Evolutionary conservation across 2,329 filamentous ascomycete genomes (phyloP).

Genomic region (Sarocladium strictum): DNA sequence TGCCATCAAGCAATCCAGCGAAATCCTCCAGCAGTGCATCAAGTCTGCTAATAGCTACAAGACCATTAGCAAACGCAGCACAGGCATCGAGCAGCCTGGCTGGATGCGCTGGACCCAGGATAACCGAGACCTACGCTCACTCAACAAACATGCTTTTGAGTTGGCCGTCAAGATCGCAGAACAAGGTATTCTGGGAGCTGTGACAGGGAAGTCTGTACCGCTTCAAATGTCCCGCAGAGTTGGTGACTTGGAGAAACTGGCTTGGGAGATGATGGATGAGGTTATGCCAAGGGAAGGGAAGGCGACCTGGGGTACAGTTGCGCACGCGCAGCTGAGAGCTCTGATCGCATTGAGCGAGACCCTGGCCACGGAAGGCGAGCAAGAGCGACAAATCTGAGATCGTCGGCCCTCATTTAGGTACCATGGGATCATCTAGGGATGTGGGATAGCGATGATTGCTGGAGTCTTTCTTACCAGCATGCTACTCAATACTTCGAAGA

Average conservation of each 20-base stretch:
- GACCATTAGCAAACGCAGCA: constrained; percentile 9
- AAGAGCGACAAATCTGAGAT: too few relatives aligned
- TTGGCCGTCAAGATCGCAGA: constrained; percentile 6
- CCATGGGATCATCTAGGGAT: too few relatives aligned
- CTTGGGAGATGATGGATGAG: constrained; percentile 26
- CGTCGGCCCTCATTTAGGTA: too few relatives aligned
- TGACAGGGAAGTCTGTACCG: constrained; percentile 11
- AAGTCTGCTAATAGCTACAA: constrained; percentile 19
- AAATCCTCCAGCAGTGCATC: constrained; percentile 16
- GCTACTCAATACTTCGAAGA: too few relatives aligned
- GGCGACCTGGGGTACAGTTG: constrained; percentile 26
- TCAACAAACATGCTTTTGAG: constrained; percentile 18
- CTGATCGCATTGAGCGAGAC: constrained; percentile 12
- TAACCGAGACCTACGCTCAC: constrained; percentile 19
- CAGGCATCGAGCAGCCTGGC: constrained; percentile 18
- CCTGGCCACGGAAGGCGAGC: background rate
- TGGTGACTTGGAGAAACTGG: constrained; percentile 25
- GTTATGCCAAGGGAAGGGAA: constrained; percentile 16
- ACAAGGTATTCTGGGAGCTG: constrained; percentile 13
- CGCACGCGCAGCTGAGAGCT: constrained; percentile 21
- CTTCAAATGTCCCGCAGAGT: constrained; percentile 7
- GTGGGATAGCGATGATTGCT: too few relatives aligned
- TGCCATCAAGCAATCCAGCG: background rate
- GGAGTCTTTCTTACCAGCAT: too few relatives aligned
- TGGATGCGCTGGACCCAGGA: constrained; percentile 29